These are phyloP conservation scores for Phylloporus sp. DNA, from an alignment of 768 basidiomycete genomes.

Conservation along the genomic window DNA sequence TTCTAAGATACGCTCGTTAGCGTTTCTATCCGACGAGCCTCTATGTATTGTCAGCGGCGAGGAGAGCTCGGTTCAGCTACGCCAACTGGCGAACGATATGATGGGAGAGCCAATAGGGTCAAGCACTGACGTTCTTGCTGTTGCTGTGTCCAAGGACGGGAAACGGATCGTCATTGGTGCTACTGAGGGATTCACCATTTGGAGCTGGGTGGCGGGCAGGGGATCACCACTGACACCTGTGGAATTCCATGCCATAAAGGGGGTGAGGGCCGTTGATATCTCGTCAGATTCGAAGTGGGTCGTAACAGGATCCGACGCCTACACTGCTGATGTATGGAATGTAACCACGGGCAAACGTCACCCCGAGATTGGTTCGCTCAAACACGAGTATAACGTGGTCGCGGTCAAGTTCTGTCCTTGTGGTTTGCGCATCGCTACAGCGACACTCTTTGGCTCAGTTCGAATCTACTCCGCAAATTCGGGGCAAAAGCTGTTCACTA, in stretches of 20 bases:
- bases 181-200: constrained; percentile 10
- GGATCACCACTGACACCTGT: neutral
- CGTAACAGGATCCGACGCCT: constrained; percentile 15
- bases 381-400: constrained; percentile 17
- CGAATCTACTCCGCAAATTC: constrained; percentile 9
- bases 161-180: constrained; percentile 5
- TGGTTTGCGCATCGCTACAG: constrained; percentile 14
- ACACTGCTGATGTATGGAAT: constrained; percentile 13
- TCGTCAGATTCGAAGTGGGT: constrained; percentile 18
- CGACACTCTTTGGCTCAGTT: constrained; percentile 18
- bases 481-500: constrained; percentile 13
- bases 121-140: neutral
- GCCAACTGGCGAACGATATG: neutral
- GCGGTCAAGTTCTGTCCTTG: constrained; percentile 19
- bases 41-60: constrained; percentile 10
- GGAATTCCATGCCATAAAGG: neutral
- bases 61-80: constrained; percentile 8
- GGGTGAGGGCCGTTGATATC: constrained; percentile 15
- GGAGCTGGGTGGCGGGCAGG: neutral
- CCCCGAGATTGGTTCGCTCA: neutral
- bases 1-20: constrained; percentile 10
- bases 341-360: constrained; percentile 10
- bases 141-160: constrained; percentile 13
- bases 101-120: constrained; percentile 12
- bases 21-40: constrained; percentile 4